Evolutionary conservation across 2,329 filamentous ascomycete species (phyloP).

Genomic region (Knufia petricola): DNA sequence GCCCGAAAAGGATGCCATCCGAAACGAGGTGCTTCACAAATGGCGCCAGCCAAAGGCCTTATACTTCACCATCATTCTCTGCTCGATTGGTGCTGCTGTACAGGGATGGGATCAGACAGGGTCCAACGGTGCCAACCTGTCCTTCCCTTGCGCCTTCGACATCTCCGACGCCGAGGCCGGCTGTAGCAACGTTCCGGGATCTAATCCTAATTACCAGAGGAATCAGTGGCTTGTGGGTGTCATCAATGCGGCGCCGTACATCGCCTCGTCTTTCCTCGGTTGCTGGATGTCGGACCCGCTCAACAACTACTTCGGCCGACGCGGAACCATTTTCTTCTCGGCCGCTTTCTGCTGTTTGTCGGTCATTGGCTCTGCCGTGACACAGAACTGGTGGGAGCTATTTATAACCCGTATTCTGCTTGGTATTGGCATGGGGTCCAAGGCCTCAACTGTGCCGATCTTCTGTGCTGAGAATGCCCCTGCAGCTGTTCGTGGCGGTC

Average conservation of each 20-base stretch:
- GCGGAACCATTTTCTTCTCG: constrained; percentile 25
- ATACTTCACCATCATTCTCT: constrained; percentile 32
- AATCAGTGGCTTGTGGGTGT: constrained; percentile 35
- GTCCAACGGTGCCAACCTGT: constrained; percentile 37
- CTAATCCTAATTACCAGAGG: constrained; percentile 12
- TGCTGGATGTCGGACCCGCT: constrained; percentile 26
- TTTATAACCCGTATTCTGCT: constrained; percentile 25
- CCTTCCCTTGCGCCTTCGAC: constrained; percentile 32
- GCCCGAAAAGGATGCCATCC: constrained; percentile 29
- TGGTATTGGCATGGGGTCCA: constrained; percentile 27
- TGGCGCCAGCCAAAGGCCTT: constrained; percentile 31
- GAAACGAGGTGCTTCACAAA: constrained; percentile 26
- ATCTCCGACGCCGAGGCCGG: constrained; percentile 20
- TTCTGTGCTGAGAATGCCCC: constrained; percentile 25
- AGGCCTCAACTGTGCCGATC: constrained; percentile 25
- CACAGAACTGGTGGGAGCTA: constrained; percentile 25
- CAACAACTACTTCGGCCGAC: constrained; percentile 25
- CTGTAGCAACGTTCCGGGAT: neutral
- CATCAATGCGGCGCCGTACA: constrained; percentile 39
- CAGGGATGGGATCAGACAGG: constrained; percentile 39
- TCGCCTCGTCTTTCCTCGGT: constrained; percentile 51
- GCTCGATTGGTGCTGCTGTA: constrained; percentile 34
- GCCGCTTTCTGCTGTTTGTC: constrained; percentile 27
- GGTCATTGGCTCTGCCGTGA: constrained; percentile 24
- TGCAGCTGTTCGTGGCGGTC: constrained; percentile 24